These are phyloP conservation scores for Camellia sinensis DNA, from an alignment of 148 eudicot genomes.

Conservation along the genomic window DNA sequence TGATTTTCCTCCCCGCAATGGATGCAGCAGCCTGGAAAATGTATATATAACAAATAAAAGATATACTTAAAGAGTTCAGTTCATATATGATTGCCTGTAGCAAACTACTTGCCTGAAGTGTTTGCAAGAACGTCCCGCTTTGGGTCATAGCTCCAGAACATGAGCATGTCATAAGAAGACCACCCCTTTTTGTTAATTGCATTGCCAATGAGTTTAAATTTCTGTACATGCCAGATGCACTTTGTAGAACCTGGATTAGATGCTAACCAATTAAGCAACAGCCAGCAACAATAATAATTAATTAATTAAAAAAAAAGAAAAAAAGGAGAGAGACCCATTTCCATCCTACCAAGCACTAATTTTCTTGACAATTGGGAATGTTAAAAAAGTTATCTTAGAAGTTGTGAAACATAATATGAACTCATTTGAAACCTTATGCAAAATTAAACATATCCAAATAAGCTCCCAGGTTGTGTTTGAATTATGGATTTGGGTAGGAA, in stretches of 20 bases:
- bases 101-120: constrained; percentile 61
- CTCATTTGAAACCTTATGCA: neutral
- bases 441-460: neutral
- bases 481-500: no score
- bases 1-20: constrained; percentile 65
- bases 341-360: neutral
- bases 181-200: constrained; percentile 69
- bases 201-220: constrained; percentile 82
- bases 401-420: neutral
- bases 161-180: constrained; percentile 94
- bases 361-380: neutral
- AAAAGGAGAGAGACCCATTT: neutral
- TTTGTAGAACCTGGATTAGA: constrained; percentile 60
- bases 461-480: neutral
- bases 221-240: constrained; percentile 88
- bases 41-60: neutral
- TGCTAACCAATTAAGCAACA: constrained; percentile 15
- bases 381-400: neutral
- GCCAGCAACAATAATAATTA: neutral
- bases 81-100: neutral
- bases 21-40: constrained; percentile 70
- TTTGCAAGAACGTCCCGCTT: constrained; percentile 67
- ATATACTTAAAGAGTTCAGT: neutral
- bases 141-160: constrained; percentile 98
- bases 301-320: neutral